A percentile compares a stretch with the other conserved stretches of the same genome.
Conservation (phyloP, 2,329 filamentous ascomycete genomes). For the Diaporthe citrichinensis region DNA sequence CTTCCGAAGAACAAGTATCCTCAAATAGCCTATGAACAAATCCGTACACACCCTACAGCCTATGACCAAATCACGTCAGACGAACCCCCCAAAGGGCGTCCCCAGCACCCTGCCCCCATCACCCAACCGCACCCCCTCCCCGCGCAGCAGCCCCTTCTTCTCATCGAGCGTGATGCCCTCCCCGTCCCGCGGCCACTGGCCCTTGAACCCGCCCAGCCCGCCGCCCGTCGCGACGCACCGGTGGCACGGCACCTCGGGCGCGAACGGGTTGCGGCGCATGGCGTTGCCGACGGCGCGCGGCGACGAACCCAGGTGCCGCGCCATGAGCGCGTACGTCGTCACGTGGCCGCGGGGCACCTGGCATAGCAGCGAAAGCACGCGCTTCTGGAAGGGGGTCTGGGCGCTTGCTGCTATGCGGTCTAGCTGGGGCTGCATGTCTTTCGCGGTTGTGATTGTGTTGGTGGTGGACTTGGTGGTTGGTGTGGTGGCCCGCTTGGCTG, state of each 20-base stretch:
- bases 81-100: conserved; percentile 64
- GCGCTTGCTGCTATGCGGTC: conserved; percentile 59
- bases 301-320: conserved; percentile 77
- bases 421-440: conserved; percentile 57
- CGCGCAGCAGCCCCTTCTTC: conserved; percentile 72
- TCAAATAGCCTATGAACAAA: not conserved
- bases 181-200: conserved; percentile 73
- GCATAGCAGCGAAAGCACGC: conserved; percentile 79
- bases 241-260: conserved; percentile 86
- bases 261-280: conserved; percentile 84
- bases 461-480: not conserved
- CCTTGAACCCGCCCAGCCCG: conserved; percentile 79
- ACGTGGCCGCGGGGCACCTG: conserved; percentile 83
- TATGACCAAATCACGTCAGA: conserved; percentile 39
- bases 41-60: not conserved
- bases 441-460: not conserved
- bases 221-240: conserved; percentile 82
- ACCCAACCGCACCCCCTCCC: conserved; percentile 77
- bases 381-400: conserved; percentile 70
- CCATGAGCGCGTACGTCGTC: conserved; percentile 83
- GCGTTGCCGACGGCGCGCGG: conserved; percentile 85
- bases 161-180: conserved; percentile 74
- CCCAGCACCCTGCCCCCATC: conserved; percentile 71
- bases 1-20: not conserved
- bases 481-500: not conserved